These are phyloP conservation scores for Penicillium psychrofluorescens DNA, from an alignment of 495 filamentous ascomycete genomes.

Conservation along the genomic window DNA sequence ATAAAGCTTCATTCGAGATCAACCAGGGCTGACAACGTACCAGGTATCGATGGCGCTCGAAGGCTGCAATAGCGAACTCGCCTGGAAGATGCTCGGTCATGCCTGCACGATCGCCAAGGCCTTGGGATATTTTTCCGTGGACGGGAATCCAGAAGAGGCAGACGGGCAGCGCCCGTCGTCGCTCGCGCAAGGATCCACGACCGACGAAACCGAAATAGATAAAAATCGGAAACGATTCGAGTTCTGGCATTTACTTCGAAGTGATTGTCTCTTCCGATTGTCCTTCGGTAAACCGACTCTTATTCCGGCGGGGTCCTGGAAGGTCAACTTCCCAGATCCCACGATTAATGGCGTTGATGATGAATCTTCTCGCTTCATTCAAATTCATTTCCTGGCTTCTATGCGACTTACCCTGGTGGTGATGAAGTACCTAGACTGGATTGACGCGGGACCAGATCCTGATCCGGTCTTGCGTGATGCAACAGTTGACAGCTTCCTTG, in stretches of 20 bases:
- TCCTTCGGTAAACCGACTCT: conserved; percentile 11
- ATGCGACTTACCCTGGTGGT: conserved; percentile 11
- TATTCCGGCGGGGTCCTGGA: conserved; percentile 11
- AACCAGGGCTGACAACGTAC: not conserved
- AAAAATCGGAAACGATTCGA: conserved; percentile 16
- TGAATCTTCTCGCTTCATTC: conserved; percentile 8
- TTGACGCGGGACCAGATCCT: not conserved
- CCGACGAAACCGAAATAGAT: conserved; percentile 2
- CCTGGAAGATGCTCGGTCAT: conserved; percentile 7
- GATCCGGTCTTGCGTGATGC: conserved; percentile 2
- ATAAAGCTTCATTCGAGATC: too few relatives aligned
- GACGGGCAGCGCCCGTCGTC: not conserved
- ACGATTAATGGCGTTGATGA: conserved; percentile 10
- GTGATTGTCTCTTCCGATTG: conserved; percentile 12
- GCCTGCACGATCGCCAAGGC: conserved; percentile 6
- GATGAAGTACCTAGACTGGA: conserved; percentile 11
- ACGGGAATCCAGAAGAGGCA: not conserved
- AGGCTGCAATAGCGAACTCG: conserved; percentile 8
- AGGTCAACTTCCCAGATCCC: conserved; percentile 15
- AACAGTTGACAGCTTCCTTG: conserved; percentile 4
- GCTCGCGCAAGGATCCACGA: not conserved
- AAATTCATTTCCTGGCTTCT: conserved; percentile 19
- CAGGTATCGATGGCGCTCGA: conserved; percentile 12
- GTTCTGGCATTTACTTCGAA: conserved; percentile 16
- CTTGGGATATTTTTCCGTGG: conserved; percentile 12